Evolutionary conservation across 228 moss, liverwort and hornwort genomes (phyloP), one percentile per base, ranked within the genome.

Genomic region (Sphagnum fallax): DNA sequence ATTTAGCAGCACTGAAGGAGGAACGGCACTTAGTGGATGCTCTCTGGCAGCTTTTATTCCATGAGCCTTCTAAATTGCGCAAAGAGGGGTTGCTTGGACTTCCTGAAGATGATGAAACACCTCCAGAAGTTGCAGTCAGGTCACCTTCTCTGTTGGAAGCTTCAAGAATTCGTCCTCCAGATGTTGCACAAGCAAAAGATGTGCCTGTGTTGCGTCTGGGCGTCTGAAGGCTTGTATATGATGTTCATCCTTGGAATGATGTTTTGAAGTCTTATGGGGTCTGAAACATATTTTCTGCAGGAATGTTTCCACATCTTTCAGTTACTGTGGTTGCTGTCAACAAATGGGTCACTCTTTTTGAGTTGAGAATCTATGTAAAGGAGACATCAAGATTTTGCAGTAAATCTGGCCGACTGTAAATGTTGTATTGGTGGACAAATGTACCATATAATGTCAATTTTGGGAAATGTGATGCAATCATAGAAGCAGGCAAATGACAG

Each of bases 1-100:
- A 93, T 68, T 77, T 91, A 69, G 91, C 83, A 64, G 86, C 86
- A 57, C 87, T 84, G 48, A 91, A 83, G 72, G 96, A 97, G 73
- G 96, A 97, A 70, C 78, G 93, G 63, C 76, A 82, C 49, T 82
- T 87, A 64, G 64, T 97, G 53, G 90, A 97, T 75, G 65, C 84
- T 14, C 75, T 97, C 66, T 93, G 93, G 96, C 89, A 87, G 65
- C 61, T 90, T 4, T 72, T 81, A 50, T 93, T 80, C 63, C 60
- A 83, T 63, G 91, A 91, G 72, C 79, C 96, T 48, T 93, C 96
- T 65, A 71, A 84, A 57, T 83, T 91, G 9, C 80, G 79, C 66
- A 73, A 82, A 59, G 84, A 83, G 50, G 89, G 82, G 15, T 67
- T 91, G 47, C 68, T 96, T 61, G 81, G 81, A 8, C 67, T 87